phyloP scores from a whole-genome alignment of 2,329 filamentous ascomycete genomes.

The Penicillium sclerotigenum region DNA sequence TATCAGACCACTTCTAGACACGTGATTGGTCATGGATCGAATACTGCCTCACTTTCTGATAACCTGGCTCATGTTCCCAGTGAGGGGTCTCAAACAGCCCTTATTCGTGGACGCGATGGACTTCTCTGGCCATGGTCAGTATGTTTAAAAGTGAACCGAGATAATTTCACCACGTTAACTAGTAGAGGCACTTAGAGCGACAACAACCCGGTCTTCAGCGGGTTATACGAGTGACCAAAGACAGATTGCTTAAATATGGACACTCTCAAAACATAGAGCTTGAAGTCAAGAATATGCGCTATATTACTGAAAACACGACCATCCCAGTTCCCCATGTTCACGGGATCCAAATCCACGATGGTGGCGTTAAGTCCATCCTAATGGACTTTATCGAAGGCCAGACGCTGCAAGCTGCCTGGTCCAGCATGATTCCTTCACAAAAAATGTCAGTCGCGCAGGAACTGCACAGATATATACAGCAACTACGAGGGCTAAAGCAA shows the following conservation, averaged over 20 bases:
- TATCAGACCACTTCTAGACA: background rate
- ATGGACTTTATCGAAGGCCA: conserved; percentile 5
- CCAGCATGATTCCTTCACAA: conserved; percentile 1
- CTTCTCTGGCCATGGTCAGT: background rate
- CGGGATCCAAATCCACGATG: background rate
- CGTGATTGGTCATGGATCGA: background rate
- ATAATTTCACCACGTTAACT: background rate
- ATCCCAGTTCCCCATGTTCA: background rate
- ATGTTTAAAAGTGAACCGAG: background rate
- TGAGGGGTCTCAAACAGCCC: background rate
- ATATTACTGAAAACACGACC: background rate
- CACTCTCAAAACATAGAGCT: background rate
- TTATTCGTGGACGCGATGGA: background rate
- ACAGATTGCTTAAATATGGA: conserved; percentile 3
- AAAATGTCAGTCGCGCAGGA: conserved; percentile 7
- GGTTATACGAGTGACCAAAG: background rate
- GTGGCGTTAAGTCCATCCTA: background rate
- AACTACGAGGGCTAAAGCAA: background rate
- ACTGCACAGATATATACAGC: conserved; percentile 2
- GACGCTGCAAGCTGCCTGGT: conserved; percentile 8
- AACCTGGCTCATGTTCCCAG: background rate
- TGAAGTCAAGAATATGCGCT: conserved; percentile 1
- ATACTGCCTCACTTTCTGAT: background rate
- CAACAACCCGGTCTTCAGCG: background rate
- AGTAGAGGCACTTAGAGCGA: background rate